Evolutionary conservation across 305 asterid species (phyloP), one percentile per base, ranked within the genome.

Genomic region (Coffea humblotiana): DNA sequence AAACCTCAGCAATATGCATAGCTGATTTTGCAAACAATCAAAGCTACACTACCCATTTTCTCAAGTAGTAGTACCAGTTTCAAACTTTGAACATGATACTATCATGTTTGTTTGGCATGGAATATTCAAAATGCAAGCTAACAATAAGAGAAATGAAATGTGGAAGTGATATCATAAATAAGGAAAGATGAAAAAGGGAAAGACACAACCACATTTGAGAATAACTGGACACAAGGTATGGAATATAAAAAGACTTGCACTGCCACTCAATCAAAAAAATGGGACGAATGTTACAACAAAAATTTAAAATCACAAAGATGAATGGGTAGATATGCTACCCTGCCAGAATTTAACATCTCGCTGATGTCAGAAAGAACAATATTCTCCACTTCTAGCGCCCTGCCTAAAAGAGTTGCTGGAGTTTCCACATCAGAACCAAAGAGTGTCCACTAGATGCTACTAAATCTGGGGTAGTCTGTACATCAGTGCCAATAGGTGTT

Each of bases 351-450:
- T 35, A 66, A 84, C 37, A 87, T 86, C 88, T 93, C 99, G 9
- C 92, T 95, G 83, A 90, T 92, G 81, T 92, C 92, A 79, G 89
- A 93, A 45, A 87, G 92, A 71, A 68, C 82, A 2, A 87, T 80
- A 70, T 74, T 71, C 80, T 87, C 91, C 71, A 77, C 72, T 29
- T 76, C 85, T 71, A 80, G 81, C 43, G 78, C 86, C 48, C 54
- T 85, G 16, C 76, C 81, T 35, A 61, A 65, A 81, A 86, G 83
- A 11, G 90, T 80, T 71, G 84, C 84, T 25, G 97, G 97, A 63
- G 96, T 91, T 86, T 83, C 88, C 70, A 84, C 76, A 78, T 85
- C 94, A 8, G 90, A 87, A 84, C 86, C 87, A 60, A 67, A 77
- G 69, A 81, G 75, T 29, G 75, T 67, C 89, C 88, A 35, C 88